Evolutionary conservation across 129 eudicot genomes (phyloP).

Genomic region (Escallonia herrerae): DNA sequence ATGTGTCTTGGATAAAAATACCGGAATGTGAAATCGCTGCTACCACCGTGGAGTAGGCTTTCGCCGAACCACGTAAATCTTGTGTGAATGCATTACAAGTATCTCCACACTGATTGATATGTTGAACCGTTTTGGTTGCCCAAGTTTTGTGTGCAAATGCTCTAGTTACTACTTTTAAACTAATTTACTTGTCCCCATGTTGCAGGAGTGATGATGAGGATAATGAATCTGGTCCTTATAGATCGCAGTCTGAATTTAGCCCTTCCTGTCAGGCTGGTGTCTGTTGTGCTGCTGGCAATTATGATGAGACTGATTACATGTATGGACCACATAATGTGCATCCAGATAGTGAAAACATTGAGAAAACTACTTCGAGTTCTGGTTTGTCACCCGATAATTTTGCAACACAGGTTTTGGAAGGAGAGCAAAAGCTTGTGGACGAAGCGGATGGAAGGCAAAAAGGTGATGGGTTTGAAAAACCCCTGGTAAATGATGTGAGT

Average conservation of each 20-base stretch:
- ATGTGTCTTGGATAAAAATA: no score
- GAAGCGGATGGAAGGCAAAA: conserved; percentile 16
- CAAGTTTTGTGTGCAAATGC: not conserved
- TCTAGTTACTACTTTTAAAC: not conserved
- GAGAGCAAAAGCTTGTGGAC: conserved; percentile 8
- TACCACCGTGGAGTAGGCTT: no score
- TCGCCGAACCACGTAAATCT: no score
- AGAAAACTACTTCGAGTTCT: conserved; percentile 11
- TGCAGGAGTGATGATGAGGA: conserved; percentile 52
- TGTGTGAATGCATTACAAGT: not conserved
- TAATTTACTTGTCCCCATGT: not conserved
- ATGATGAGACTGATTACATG: conserved; percentile 22
- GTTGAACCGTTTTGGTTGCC: not conserved
- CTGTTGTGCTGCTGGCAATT: conserved; percentile 17
- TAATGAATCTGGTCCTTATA: conserved; percentile 23
- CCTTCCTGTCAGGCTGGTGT: conserved; percentile 3
- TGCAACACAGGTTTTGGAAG: conserved; percentile 14
- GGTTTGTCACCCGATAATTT: conserved; percentile 12
- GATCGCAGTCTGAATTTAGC: conserved; percentile 16
- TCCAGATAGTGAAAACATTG: conserved; percentile 18
- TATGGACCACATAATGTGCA: conserved; percentile 19
- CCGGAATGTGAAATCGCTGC: no score
- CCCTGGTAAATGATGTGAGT: conserved; percentile 19
- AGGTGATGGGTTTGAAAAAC: conserved; percentile 20
- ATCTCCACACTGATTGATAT: not conserved